Conservation (phyloP, 495 filamentous ascomycete genomes). For the Xylaria bambusicola region DNA sequence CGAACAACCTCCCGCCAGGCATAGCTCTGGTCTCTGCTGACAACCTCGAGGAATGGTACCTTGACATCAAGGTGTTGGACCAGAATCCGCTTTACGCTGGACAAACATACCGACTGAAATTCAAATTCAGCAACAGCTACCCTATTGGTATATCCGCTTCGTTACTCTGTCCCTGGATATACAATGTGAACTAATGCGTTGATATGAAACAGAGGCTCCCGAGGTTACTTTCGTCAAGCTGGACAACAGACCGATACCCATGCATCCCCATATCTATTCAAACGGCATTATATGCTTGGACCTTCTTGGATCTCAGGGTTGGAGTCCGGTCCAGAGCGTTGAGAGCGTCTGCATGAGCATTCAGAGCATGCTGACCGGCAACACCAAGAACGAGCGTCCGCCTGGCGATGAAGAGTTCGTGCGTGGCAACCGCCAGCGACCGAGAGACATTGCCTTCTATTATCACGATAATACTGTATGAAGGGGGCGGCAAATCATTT, state of each 20-base stretch:
- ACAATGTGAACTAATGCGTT: constrained; percentile 22
- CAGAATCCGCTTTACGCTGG: constrained; percentile 84
- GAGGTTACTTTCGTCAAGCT: constrained; percentile 84
- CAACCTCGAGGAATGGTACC: constrained; percentile 83
- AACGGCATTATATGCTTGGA: constrained; percentile 99
- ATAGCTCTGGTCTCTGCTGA: constrained; percentile 80
- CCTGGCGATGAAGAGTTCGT: constrained; percentile 87
- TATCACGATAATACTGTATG: constrained; percentile 86
- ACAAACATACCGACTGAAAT: constrained; percentile 82
- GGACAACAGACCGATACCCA: constrained; percentile 74
- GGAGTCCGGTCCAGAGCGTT: constrained; percentile 95
- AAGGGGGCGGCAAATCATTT: constrained; percentile 18
- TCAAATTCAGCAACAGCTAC: constrained; percentile 79
- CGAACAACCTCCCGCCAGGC: constrained; percentile 62
- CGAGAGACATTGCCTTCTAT: constrained; percentile 82
- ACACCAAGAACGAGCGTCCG: constrained; percentile 84
- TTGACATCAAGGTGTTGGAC: constrained; percentile 91
- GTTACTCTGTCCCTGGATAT: neutral
- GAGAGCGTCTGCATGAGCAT: constrained; percentile 97
- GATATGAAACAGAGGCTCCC: constrained; percentile 67
- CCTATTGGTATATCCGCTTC: constrained; percentile 72
- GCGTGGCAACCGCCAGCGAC: constrained; percentile 69
- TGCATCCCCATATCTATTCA: constrained; percentile 96
- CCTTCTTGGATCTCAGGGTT: constrained; percentile 81
- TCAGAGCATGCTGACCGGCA: constrained; percentile 96